Conservation (phyloP, 768 basidiomycete genomes). For the Postia placenta region DNA sequence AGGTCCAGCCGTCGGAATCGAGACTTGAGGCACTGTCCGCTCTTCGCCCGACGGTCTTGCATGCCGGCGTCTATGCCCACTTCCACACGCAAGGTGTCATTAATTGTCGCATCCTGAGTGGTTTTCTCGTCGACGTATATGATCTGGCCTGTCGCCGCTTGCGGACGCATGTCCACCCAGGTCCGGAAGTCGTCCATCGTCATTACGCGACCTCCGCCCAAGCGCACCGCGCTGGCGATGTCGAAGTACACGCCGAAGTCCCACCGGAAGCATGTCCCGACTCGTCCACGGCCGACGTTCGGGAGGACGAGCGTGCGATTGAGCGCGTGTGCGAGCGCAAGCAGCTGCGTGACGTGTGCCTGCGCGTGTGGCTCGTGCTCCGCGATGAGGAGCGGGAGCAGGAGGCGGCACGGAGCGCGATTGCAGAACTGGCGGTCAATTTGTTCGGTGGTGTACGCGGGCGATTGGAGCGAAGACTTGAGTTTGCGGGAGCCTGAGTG, state of each 20-base stretch:
- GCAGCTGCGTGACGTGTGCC: conserved; percentile 47
- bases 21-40: conserved; percentile 9
- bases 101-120: background rate
- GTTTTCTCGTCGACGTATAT: conserved; percentile 26
- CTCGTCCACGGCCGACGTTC: conserved; percentile 49
- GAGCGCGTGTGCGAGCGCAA: conserved; percentile 40
- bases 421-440: conserved; percentile 22
- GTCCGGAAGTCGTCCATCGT: conserved; percentile 32
- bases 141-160: conserved; percentile 29
- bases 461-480: background rate
- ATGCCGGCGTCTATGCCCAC: background rate
- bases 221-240: conserved; percentile 16
- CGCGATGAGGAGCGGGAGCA: conserved; percentile 42
- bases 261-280: conserved; percentile 46
- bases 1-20: conserved; percentile 12
- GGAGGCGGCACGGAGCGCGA: conserved; percentile 33
- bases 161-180: conserved; percentile 29
- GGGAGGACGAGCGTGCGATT: conserved; percentile 57
- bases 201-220: conserved; percentile 21
- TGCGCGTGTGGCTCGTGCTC: conserved; percentile 59
- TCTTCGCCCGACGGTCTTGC: conserved; percentile 7
- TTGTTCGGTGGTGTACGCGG: conserved; percentile 4
- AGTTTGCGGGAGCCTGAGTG: background rate
- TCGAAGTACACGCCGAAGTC: conserved; percentile 48
- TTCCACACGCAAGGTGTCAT: background rate